A percentile compares a stretch with the other conserved stretches of the same genome.
Evolutionary conservation across 2,329 filamentous ascomycete genomes (phyloP).

Genomic region (Botrytis medusae): DNA sequence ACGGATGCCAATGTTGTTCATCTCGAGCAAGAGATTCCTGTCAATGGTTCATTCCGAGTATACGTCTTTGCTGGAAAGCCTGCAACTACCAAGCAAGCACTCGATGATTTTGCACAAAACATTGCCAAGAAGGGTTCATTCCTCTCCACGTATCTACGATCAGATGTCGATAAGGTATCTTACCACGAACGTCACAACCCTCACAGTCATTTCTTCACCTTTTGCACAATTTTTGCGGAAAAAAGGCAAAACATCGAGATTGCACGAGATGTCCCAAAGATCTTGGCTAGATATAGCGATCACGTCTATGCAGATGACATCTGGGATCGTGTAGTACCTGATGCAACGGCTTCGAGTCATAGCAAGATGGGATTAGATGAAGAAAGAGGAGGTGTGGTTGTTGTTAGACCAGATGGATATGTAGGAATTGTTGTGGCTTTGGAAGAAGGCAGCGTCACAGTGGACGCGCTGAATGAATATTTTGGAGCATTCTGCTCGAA

Average conservation of each 20-base stretch:
- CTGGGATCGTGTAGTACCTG: constrained; percentile 67
- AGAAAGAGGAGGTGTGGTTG: constrained; percentile 73
- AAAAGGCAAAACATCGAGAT: constrained; percentile 72
- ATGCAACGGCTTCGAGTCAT: constrained; percentile 73
- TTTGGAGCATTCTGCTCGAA: constrained; percentile 73
- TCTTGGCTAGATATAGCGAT: constrained; percentile 73
- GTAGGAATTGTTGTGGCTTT: constrained; percentile 74
- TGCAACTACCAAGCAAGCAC: constrained; percentile 57
- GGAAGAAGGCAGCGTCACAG: constrained; percentile 73
- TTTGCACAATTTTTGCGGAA: constrained; percentile 73
- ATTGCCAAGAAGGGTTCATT: constrained; percentile 69
- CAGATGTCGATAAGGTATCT: constrained; percentile 61
- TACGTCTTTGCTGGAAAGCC: constrained; percentile 81
- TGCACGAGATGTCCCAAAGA: constrained; percentile 63
- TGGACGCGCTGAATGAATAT: constrained; percentile 79
- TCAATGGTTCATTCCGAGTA: constrained; percentile 84
- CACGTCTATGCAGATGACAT: constrained; percentile 86
- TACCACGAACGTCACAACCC: constrained; percentile 84
- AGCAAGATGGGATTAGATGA: constrained; percentile 80
- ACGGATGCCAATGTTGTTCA: constrained; percentile 88
- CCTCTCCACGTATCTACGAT: constrained; percentile 63
- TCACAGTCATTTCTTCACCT: constrained; percentile 77
- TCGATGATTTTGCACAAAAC: constrained; percentile 67
- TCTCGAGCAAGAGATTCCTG: constrained; percentile 83
- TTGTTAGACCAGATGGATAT: constrained; percentile 85